Evolutionary conservation across 139 green algal species (phyloP).

Genomic region (Chlamydomonas schloesseri): DNA sequence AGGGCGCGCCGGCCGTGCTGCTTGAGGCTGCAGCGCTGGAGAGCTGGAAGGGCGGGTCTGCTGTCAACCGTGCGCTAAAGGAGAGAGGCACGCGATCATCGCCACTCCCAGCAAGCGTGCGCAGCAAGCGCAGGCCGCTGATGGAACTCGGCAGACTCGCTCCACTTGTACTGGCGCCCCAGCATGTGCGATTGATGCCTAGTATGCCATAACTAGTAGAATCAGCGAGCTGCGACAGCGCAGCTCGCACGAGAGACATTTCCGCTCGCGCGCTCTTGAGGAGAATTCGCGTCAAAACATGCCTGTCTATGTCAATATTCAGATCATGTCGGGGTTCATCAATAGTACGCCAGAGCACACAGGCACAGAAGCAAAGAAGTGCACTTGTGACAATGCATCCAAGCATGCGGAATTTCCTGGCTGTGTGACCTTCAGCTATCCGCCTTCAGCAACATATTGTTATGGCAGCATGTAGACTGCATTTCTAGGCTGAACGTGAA

Average conservation of each 20-base stretch:
- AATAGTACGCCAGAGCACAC: neutral
- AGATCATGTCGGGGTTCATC: no score
- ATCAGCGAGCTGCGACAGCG: neutral
- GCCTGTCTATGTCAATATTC: no score
- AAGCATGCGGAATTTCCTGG: neutral
- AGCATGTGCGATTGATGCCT: slow-evolving; percentile 19
- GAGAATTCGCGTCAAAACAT: neutral
- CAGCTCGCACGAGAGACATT: slow-evolving; percentile 18
- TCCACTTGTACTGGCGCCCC: slow-evolving; percentile 23
- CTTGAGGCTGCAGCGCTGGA: no score
- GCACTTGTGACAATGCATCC: neutral
- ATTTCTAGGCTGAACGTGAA: no score
- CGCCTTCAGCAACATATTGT: no score
- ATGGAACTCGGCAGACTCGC: neutral
- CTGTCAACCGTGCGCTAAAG: no score
- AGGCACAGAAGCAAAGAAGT: no score
- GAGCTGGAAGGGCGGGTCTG: no score
- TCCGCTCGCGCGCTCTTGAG: neutral
- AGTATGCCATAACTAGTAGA: neutral
- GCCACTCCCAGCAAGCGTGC: neutral
- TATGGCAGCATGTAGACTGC: no score
- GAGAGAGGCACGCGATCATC: no score
- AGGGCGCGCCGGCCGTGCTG: no score
- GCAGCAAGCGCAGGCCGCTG: neutral
- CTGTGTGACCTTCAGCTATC: no score